Evolutionary conservation across 352 stramenopile species (phyloP), one percentile per base, ranked within the genome.

Genomic region (Elongisporangium undulatum): DNA sequence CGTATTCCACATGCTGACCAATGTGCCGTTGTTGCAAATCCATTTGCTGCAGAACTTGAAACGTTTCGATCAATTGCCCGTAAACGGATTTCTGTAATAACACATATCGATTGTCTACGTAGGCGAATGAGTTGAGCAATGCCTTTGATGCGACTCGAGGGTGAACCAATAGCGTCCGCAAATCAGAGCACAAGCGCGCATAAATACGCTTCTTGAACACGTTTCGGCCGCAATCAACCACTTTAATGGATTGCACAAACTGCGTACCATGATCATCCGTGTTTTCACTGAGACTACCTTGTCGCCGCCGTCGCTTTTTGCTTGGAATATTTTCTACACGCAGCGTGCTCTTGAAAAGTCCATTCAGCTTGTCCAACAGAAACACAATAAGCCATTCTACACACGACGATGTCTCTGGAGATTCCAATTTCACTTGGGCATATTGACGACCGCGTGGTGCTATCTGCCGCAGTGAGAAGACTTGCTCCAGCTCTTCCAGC

Each of bases 131-230:
- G 17, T 69, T 61, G n/a, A 89, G 64, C 20, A 92, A 65, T 8
- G 79, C 73, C 48, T 90, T 62, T 1, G 74, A 77, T 1, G 80
- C 75, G 16, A 92, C 69, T 24, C 79, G 62, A 7, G 82, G 73
- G 63, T 94, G 82, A 12, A 94, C 80, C 6, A 94, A 67, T 7
- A 94, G 63, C 3, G 82, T 92, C 7, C 84, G 82, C 29, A 94
- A 64, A 63, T 94, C 84, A 2, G 84, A 92, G 59, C 84, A 94
- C n/a, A 94, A 60, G 38, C 84, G 72, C 2, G 82, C 80, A 54
- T 94, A 94, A 9, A 89, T 75, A 48, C 84, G 81, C 58, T 89
- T 86, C 65, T 89, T 89, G 69, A 90, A 89, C 20, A 90, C 73
- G 22, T 77, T 87, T 15, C 73, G 74, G 9, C 79, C 73, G 53